Base-by-base conservation (phyloP, 1,284 basidiomycete genomes). In the Puccinia horiana region DNA sequence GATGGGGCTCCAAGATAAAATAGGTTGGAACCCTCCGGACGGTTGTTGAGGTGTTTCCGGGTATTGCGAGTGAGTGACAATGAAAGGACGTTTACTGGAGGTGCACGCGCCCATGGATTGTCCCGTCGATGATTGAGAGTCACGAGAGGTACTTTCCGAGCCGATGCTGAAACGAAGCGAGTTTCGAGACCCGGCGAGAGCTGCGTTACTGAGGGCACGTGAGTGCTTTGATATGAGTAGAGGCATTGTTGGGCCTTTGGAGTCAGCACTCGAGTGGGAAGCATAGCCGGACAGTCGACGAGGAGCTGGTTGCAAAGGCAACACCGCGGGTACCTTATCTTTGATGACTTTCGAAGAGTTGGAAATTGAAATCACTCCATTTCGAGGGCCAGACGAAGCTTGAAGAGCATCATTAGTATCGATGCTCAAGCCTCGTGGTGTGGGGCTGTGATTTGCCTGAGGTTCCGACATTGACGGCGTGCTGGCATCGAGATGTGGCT, bases 281-380 rank as follows among this genome's bases (percentile, higher is more conserved):
- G 44, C 26, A 29, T 70, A 26, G 18, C 69, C 42, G 35, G 72
- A 54, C 20, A 74, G 23, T 14, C 72, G 72, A 32, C 72, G 72
- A 40, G 72, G 72, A 56, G 72, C 72, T 26, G 72, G 72, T 74
- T 74, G 72, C 72, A 74, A 74, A n/a, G 72, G 52, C 72, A 74
- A 35, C 72, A 56, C 49, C 14, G 12, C 49, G 47, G 72, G 72
- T 6, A 26, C 44, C 47, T 74, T 74, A 35, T 74, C 47, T 35
- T 74, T 54, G 32, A 52, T 56, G 29, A 40, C 26, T 74, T 52
- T 74, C 2, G 29, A 74, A 56, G 47, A 32, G 35, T 54, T 74
- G 72, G 72, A 54, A 56, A 74, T 54, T 0, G 72, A 56, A n/a
- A 74, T 74, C 49, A 52, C 26, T 2, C 29, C 72, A 56, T 35